phyloP scores from a whole-genome alignment of 371 early-diverging fungal genomes.

The Rhizopus arrhizus region DNA sequence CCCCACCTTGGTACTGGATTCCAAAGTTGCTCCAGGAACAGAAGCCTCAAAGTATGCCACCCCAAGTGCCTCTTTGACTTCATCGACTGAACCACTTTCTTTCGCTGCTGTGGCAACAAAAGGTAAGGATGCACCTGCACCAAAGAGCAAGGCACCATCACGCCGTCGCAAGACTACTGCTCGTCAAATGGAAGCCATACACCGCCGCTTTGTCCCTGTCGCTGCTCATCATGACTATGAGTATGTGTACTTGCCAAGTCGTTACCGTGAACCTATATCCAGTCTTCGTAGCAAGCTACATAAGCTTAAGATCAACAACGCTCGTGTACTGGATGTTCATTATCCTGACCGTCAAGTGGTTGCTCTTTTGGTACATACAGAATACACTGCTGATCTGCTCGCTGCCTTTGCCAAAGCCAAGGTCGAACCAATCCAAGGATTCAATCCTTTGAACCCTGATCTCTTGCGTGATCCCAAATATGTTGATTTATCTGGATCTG shows the following conservation, averaged over 20 bases:
- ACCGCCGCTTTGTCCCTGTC: background rate
- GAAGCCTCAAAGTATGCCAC: no score
- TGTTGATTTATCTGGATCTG: background rate
- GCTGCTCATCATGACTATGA: background rate
- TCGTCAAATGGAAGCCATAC: background rate
- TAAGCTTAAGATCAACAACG: background rate
- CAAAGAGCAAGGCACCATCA: no score
- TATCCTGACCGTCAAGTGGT: constrained; percentile 5
- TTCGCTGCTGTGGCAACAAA: no score
- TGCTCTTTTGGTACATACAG: background rate
- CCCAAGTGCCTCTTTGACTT: no score
- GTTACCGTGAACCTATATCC: constrained; percentile 1
- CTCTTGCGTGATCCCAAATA: background rate
- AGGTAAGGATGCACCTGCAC: no score
- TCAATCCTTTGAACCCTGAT: background rate
- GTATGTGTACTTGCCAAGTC: constrained; percentile 1
- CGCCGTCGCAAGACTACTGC: background rate
- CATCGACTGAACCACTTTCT: no score
- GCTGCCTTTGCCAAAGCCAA: background rate
- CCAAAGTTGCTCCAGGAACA: no score
- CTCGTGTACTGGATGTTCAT: constrained; percentile 1
- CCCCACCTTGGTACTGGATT: no score
- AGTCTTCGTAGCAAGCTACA: background rate
- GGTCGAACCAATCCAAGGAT: background rate
- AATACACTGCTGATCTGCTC: background rate